Evolutionary conservation across 2,329 filamentous ascomycete genomes (phyloP).

Genomic region (Xylaria sp.): DNA sequence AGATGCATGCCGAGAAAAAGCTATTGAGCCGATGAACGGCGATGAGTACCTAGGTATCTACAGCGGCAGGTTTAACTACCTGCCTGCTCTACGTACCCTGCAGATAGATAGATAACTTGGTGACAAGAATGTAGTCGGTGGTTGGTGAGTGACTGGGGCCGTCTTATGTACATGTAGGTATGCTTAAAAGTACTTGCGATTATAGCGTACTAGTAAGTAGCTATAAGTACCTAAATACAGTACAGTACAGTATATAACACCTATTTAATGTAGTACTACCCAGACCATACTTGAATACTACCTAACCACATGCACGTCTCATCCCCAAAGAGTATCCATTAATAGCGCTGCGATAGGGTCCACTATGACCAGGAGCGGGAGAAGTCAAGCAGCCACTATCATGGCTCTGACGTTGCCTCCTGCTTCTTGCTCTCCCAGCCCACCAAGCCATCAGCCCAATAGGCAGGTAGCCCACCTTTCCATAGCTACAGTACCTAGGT

Average conservation of each 20-base stretch:
- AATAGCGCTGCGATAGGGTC: slow-evolving; percentile 14
- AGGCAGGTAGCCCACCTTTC: slow-evolving; percentile 3
- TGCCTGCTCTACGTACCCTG: too few species aligned
- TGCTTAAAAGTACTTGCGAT: background rate
- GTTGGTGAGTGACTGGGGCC: background rate
- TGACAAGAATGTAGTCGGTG: background rate
- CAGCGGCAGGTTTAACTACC: too few species aligned
- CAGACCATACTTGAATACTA: background rate
- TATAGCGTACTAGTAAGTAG: background rate
- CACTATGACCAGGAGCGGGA: slow-evolving; percentile 22
- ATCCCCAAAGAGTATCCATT: slow-evolving; percentile 14
- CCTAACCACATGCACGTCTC: slow-evolving; percentile 10
- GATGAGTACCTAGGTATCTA: background rate
- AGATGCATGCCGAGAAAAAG: slow-evolving; percentile 24
- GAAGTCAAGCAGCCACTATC: slow-evolving; percentile 24
- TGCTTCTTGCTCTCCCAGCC: slow-evolving; percentile 6
- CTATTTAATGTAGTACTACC: background rate
- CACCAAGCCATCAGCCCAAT: background rate
- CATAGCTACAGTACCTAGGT: background rate
- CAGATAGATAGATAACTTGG: background rate
- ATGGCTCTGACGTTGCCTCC: slow-evolving; percentile 25
- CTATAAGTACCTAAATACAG: too few species aligned
- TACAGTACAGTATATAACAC: background rate
- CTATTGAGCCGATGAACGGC: slow-evolving; percentile 12
- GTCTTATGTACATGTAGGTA: background rate